These are phyloP conservation scores for Tricholoma bakamatsutake DNA, from an alignment of 768 basidiomycete genomes.

Conservation along the genomic window DNA sequence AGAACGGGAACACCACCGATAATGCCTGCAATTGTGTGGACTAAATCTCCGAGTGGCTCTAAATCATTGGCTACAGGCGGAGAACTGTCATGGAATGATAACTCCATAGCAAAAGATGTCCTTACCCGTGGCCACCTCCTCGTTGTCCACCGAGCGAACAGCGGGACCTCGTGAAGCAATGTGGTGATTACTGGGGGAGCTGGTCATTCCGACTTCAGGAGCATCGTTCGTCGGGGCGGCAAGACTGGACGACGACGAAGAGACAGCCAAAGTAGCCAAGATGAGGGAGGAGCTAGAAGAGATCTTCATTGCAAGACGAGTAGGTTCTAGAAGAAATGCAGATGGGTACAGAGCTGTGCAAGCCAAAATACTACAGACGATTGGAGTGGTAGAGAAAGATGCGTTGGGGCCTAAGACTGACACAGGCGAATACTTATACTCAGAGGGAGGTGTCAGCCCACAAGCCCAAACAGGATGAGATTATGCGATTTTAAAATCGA, in stretches of 20 bases:
- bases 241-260: slow-evolving; percentile 41
- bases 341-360: not conserved
- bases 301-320: slow-evolving; percentile 34
- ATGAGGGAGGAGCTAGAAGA: slow-evolving; percentile 43
- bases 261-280: slow-evolving; percentile 42
- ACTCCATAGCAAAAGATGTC: not conserved
- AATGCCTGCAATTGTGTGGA: not conserved
- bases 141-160: slow-evolving; percentile 7
- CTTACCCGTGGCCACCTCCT: slow-evolving; percentile 2
- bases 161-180: slow-evolving; percentile 11
- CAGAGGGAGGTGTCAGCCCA: slow-evolving; percentile 1
- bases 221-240: slow-evolving; percentile 36
- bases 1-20: not conserved
- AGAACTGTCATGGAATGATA: not conserved
- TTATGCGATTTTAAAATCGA: not conserved
- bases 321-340: slow-evolving; percentile 8
- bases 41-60: not conserved
- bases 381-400: slow-evolving; percentile 14
- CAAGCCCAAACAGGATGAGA: not conserved
- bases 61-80: not conserved
- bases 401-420: slow-evolving; percentile 2
- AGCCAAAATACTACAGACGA: slow-evolving; percentile 5
- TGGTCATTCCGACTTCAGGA: slow-evolving; percentile 19
- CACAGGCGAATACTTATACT: not conserved
- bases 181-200: slow-evolving; percentile 18